Evolutionary conservation across 371 early-diverging fungal species (phyloP), one percentile per base, ranked within the genome.

Genomic region (Apophysomyces ossiformis): DNA sequence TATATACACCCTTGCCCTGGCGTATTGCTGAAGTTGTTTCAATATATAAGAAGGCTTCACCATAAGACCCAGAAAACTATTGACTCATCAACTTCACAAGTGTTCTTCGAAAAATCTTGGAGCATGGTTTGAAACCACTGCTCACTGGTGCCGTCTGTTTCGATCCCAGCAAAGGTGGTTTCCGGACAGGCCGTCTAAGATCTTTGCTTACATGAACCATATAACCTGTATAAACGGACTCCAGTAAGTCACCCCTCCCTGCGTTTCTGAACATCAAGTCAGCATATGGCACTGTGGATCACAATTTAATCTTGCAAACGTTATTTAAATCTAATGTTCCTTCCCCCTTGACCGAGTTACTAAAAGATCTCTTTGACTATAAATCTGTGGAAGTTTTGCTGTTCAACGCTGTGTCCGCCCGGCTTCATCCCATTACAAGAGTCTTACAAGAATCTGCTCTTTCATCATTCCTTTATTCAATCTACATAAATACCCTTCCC

Each of bases 221-320:
- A 44, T 46, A 35, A 7, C 37, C 46, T 26, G 32, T 39, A 56
- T 11, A 12, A 12, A 0, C 64, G 47, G 7, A n/a, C 39, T 0
- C 65, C 50, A 2, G 57, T n/a, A 4, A 36, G 38, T 37, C 60
- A 58, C 58, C 67, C 35, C 15, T 70, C 4, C 16, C 71, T 1
- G 69, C 69, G 5, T 74, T 72, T 18, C 60, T 78, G 4, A 71
- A 78, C 36, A 78, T 78, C 57, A 70, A 72, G 26, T 66, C 74
- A 5, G 72, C 78, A 0, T 74, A 78, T 15, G 78, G 74, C 60
- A 71, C 74, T 0, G 72, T 71, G 1, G 70, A 77, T 39, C 43
- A 72, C 7, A 45, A 60, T 3, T 36, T 71, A 2, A 71, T 74
- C 3, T 74, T 70, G 69, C 11, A 47, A 0, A 47, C 67, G 3